phyloP scores from a whole-genome alignment of 2,329 filamentous ascomycete genomes.

The Colletotrichum sp. region DNA sequence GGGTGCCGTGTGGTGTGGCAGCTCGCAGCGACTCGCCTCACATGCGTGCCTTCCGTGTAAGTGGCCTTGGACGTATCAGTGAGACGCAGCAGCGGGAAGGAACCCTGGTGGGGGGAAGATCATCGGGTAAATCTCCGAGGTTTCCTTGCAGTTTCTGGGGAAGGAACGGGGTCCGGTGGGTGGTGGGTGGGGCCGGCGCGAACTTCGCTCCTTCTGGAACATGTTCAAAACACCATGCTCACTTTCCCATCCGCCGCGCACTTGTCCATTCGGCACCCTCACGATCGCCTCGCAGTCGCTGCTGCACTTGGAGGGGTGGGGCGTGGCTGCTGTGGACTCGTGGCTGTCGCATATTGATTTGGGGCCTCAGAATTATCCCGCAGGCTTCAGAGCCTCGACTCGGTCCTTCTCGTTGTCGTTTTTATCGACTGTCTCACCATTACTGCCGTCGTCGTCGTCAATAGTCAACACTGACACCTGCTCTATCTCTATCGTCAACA shows the following conservation, averaged over 20 bases:
- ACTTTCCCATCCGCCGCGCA: slow-evolving; percentile 1
- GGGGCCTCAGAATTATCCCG: background rate
- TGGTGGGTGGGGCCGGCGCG: slow-evolving; percentile 5
- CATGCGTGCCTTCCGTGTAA: background rate
- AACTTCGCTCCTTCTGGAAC: slow-evolving; percentile 17
- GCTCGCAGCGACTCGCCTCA: background rate
- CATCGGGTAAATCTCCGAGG: slow-evolving; percentile 7
- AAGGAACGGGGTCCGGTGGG: slow-evolving; percentile 1
- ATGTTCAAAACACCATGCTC: slow-evolving; percentile 14
- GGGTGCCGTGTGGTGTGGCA: background rate
- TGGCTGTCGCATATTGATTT: background rate
- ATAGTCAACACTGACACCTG: background rate
- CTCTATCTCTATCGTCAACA: background rate
- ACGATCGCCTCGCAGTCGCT: background rate
- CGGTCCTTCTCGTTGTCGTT: background rate
- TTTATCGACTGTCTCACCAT: background rate
- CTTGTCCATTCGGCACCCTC: background rate
- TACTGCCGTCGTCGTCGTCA: background rate
- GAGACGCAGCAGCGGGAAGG: background rate
- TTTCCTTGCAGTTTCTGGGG: background rate
- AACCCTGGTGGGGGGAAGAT: background rate
- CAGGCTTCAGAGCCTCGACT: background rate
- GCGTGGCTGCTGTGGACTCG: background rate
- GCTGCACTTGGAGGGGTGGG: background rate
- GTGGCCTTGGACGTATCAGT: background rate